These are phyloP conservation scores for Fusarium caatingaense DNA, from an alignment of 2,329 filamentous ascomycete species.

Conservation along the genomic window DNA sequence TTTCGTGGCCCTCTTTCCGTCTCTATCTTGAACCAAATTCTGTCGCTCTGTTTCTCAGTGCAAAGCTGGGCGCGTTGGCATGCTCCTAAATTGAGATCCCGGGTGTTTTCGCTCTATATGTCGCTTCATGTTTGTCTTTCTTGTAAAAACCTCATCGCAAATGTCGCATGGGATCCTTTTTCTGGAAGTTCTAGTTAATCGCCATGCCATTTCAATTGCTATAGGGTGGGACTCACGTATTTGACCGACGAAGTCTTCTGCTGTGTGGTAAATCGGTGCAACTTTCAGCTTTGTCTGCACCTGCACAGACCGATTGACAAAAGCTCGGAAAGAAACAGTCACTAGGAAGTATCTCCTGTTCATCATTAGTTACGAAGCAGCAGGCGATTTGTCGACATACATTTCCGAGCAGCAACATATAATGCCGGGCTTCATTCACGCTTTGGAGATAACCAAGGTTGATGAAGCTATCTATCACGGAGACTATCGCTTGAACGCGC, in stretches of 20 bases:
- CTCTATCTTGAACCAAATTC: no score
- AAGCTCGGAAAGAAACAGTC: rapidly evolving
- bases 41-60: no score
- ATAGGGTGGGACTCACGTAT: not conserved
- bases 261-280: rapidly evolving
- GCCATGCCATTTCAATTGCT: rapidly evolving
- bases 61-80: not conserved
- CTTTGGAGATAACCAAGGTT: not conserved
- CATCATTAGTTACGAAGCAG: rapidly evolving
- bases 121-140: not conserved
- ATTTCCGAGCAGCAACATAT: not conserved
- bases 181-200: rapidly evolving
- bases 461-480: not conserved
- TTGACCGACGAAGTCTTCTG: rapidly evolving
- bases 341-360: not conserved
- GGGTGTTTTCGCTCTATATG: not conserved
- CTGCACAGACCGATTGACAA: not conserved
- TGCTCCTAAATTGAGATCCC: no score
- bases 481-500: rapidly evolving
- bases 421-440: not conserved
- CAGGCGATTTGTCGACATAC: rapidly evolving
- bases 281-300: rapidly evolving
- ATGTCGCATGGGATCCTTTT: not conserved
- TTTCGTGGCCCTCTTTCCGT: not conserved
- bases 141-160: rapidly evolving